Percentiles rank a stretch among this genome's conserved stretches.
Evolutionary conservation across 2,329 filamentous ascomycete genomes (phyloP).

Genomic region (Stemphylium lycopersici): DNA sequence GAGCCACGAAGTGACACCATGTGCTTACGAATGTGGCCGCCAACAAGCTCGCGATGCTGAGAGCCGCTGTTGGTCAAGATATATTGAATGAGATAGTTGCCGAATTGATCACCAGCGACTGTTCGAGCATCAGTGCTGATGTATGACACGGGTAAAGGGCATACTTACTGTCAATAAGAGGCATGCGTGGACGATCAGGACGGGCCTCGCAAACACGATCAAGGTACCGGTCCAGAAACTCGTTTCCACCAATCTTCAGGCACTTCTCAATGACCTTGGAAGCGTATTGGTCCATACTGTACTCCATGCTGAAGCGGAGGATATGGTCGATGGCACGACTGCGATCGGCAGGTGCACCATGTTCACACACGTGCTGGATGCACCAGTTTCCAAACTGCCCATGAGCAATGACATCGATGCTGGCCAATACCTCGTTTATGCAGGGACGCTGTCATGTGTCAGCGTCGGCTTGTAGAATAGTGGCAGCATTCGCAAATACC

Average conservation of each 20-base stretch:
- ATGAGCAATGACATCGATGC: slow-evolving; percentile 95
- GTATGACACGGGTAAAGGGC: background rate
- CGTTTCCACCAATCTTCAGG: slow-evolving; percentile 89
- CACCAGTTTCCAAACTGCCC: slow-evolving; percentile 99
- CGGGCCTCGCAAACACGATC: slow-evolving; percentile 93
- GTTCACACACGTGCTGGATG: slow-evolving; percentile 98
- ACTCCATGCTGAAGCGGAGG: slow-evolving; percentile 89
- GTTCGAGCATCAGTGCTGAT: slow-evolving; percentile 20
- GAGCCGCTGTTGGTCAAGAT: slow-evolving; percentile 86
- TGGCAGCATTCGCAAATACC: slow-evolving; percentile 57
- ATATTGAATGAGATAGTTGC: slow-evolving; percentile 98
- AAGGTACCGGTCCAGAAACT: slow-evolving; percentile 91
- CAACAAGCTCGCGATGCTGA: slow-evolving; percentile 91
- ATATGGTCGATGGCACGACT: slow-evolving; percentile 95
- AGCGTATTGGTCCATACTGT: slow-evolving; percentile 98
- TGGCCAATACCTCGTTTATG: slow-evolving; percentile 92
- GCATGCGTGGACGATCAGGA: slow-evolving; percentile 89
- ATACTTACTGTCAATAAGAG: slow-evolving; percentile 83
- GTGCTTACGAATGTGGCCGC: slow-evolving; percentile 93
- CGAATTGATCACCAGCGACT: slow-evolving; percentile 96
- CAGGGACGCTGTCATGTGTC: slow-evolving; percentile 75
- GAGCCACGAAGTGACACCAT: slow-evolving; percentile 99
- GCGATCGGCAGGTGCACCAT: slow-evolving; percentile 88
- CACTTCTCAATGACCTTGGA: slow-evolving; percentile 99
- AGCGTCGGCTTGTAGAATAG: background rate